Conservation (phyloP, 2,329 filamentous ascomycete genomes). For the Cordyceps fumosorosea region DNA sequence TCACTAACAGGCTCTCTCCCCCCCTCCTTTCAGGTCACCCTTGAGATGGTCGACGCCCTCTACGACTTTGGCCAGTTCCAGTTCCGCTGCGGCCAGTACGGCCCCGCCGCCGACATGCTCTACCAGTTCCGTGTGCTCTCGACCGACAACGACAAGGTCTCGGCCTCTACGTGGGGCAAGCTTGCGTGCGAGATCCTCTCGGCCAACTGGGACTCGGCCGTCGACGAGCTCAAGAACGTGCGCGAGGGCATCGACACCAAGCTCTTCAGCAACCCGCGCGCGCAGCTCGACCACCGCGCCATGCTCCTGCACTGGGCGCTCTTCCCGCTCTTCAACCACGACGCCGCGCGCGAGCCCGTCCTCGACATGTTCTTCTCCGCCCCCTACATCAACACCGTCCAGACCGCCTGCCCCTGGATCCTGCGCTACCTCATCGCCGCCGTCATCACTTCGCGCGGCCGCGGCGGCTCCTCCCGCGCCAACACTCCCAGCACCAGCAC, state of each 20-base stretch:
- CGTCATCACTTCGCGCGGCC: constrained; percentile 86
- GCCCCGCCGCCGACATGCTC: constrained; percentile 80
- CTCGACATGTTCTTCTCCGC: constrained; percentile 97
- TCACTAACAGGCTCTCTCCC: background rate
- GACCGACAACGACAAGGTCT: constrained; percentile 96
- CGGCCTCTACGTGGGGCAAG: constrained; percentile 95
- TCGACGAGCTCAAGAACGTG: constrained; percentile 86
- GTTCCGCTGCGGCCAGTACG: constrained; percentile 95
- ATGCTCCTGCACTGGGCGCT: constrained; percentile 98
- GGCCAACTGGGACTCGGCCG: constrained; percentile 88
- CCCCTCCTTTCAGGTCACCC: constrained; percentile 57
- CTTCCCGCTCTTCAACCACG: constrained; percentile 98
- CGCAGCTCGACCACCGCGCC: constrained; percentile 91
- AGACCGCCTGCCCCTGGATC: constrained; percentile 95
- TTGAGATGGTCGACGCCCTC: constrained; percentile 91
- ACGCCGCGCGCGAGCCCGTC: constrained; percentile 80
- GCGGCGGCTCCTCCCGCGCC: constrained; percentile 64
- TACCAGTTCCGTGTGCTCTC: constrained; percentile 98
- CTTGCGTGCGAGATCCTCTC: constrained; percentile 92
- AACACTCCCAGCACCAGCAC: constrained; percentile 56
- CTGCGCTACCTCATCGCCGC: constrained; percentile 89
- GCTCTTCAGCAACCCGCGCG: constrained; percentile 92
- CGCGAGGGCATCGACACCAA: constrained; percentile 89
- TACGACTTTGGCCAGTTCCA: constrained; percentile 96
- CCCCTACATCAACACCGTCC: constrained; percentile 98